Conservation (phyloP, 139 green algal species). For the Coelastrella sp. region DNA sequence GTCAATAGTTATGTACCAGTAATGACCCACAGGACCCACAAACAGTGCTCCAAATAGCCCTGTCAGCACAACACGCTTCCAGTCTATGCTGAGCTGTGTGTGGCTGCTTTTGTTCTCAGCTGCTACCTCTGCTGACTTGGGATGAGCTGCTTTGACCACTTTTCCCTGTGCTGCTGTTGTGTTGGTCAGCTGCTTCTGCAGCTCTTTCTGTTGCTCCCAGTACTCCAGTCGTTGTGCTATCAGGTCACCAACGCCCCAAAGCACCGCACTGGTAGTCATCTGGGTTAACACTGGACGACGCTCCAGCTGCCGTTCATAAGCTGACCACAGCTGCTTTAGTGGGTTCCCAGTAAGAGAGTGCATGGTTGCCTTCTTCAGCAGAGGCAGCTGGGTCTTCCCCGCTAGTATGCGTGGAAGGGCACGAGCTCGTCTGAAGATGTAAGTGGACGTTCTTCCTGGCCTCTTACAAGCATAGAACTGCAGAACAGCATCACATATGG, state of each 20-base stretch:
- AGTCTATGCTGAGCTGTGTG: slow-evolving; percentile 33
- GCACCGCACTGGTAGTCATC: slow-evolving; percentile 45
- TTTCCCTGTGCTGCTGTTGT: neutral
- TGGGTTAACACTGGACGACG: slow-evolving; percentile 55
- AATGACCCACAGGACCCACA: slow-evolving; percentile 62
- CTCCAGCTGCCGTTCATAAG: slow-evolving; percentile 59
- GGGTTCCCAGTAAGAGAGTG: slow-evolving; percentile 28
- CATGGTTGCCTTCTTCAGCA: neutral
- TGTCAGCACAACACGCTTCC: slow-evolving; percentile 46
- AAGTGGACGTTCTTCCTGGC: neutral
- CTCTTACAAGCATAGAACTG: neutral
- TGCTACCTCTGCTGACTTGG: slow-evolving; percentile 1
- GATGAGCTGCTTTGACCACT: neutral
- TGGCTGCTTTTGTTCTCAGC: neutral
- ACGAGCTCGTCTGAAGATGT: neutral
- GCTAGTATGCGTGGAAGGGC: neutral
- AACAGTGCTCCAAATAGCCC: slow-evolving; percentile 57
- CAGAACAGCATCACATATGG: no score
- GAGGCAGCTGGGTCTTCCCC: neutral
- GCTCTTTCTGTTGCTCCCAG: slow-evolving; percentile 27
- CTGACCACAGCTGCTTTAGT: slow-evolving; percentile 48
- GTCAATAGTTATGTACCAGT: slow-evolving; percentile 62
- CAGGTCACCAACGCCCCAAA: slow-evolving; percentile 62
- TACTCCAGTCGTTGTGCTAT: slow-evolving; percentile 53
- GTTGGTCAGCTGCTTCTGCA: neutral